Base-by-base conservation (phyloP, 441 rosid species). In the Viola pubescens region DNA sequence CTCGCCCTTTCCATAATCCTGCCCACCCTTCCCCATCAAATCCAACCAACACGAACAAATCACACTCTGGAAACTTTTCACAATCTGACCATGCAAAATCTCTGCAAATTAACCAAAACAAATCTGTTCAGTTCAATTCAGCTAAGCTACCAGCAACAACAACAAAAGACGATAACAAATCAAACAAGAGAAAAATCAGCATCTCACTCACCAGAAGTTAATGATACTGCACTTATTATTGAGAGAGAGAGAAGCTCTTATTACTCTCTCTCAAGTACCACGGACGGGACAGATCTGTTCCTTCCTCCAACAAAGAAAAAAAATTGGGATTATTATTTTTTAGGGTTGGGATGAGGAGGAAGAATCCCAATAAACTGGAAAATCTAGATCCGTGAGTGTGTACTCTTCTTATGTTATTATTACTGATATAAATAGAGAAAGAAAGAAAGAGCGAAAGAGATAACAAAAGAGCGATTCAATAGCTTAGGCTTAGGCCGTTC, bases 11-110 rank as follows among this genome's bases (percentile, higher is more conserved):
- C 79, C 89, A 54, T 62, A 53, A 47, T 82, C 74, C 70, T 87
- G 75, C 47, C 87, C 85, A 66, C 91, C 95, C 67, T 75, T 87
- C 58, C 91, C 97, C 97, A 89, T 87, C 54, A 61, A 59, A 58
- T 48, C 51, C 9, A 40, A 38, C 56, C 61, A 70, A 48, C 52
- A 14, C 1, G 14, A 11, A 62, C 34, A 51, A 12, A 42, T 4
- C 7, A n/a, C 52, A 58, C 44, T 12, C 46, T 6, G n/a, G 26
- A 6, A 11, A 51, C 11, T 7, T 50, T 47, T 69, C 60, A 58
- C 46, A 43, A 69, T 54, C 45, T 34, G 37, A 8, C 8, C 8
- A 46, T 3, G 37, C 45, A 45, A 54, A n/a, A 26, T 47, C 52
- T 34, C 7, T 9, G 3, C 19, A 52, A 4, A 6, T 39, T 5